Evolutionary conservation across 352 stramenopile species (phyloP).

Genomic region (Globisporangium nunn): DNA sequence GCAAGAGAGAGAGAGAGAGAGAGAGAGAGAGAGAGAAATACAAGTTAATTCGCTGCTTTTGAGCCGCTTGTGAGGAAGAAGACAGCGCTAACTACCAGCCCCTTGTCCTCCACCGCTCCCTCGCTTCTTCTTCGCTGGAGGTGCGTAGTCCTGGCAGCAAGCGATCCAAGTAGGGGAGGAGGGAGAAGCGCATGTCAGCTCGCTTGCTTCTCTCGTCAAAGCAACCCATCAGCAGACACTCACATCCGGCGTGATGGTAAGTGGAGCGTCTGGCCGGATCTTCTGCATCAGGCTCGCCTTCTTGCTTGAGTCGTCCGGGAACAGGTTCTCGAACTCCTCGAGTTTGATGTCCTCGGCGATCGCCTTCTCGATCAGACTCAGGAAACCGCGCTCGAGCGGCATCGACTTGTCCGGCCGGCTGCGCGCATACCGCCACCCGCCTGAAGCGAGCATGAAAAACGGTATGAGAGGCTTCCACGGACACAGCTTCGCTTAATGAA

Average conservation of each 20-base stretch:
- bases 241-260: neutral
- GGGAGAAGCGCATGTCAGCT: neutral
- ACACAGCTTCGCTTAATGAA: neutral
- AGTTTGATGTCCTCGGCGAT: conserved; percentile 69
- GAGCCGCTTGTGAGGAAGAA: too few relatives aligned
- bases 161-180: too few relatives aligned
- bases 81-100: conserved; percentile 2
- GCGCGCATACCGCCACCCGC: conserved; percentile 71
- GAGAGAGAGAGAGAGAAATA: too few relatives aligned
- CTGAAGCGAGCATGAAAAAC: conserved; percentile 11
- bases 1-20: too few relatives aligned
- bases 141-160: conserved; percentile 37
- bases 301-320: conserved; percentile 58
- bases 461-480: too few relatives aligned
- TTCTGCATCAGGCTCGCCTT: conserved; percentile 33
- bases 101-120: conserved; percentile 19
- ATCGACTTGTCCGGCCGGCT: conserved; percentile 55
- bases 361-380: conserved; percentile 63
- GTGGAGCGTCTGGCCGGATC: conserved; percentile 25
- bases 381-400: conserved; percentile 52
- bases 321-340: conserved; percentile 78
- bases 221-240: neutral
- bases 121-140: conserved; percentile 64
- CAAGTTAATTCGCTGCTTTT: too few relatives aligned
- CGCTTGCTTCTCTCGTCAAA: neutral